Conservation (phyloP, 2,329 filamentous ascomycete genomes). For the Pyrenophora graminea region DNA sequence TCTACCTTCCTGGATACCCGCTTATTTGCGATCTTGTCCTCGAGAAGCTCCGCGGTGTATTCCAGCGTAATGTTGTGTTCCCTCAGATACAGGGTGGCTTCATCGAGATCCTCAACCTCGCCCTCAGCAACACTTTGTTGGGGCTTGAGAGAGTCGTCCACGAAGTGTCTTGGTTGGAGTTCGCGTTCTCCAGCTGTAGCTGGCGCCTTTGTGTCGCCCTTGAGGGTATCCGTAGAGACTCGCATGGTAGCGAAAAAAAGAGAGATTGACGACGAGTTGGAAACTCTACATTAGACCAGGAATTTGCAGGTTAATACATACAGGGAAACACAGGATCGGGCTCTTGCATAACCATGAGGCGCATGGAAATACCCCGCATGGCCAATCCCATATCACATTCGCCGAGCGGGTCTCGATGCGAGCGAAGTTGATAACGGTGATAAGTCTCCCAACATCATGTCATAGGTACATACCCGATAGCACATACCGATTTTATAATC, state of each 20-base stretch:
- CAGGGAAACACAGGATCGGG: no score
- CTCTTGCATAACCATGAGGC: no score
- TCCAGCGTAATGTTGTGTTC: constrained; percentile 52
- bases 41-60: constrained; percentile 52
- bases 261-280: no score
- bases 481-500: background rate
- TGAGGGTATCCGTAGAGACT: background rate
- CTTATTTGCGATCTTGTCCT: constrained; percentile 46
- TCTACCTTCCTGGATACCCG: constrained; percentile 54
- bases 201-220: background rate
- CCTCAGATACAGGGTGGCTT: constrained; percentile 55
- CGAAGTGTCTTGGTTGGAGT: background rate
- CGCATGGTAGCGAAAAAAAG: background rate
- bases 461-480: background rate
- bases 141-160: constrained; percentile 1
- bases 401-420: constrained; percentile 1
- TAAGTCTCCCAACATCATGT: background rate
- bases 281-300: no score
- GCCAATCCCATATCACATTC: background rate
- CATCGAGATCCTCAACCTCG: constrained; percentile 51
- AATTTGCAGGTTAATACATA: no score
- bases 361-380: no score
- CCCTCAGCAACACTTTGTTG: constrained; percentile 14
- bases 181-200: constrained; percentile 1
- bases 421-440: background rate